Conservation (phyloP, 2,329 filamentous ascomycete species). For the Gaeumannomyces sp. region DNA sequence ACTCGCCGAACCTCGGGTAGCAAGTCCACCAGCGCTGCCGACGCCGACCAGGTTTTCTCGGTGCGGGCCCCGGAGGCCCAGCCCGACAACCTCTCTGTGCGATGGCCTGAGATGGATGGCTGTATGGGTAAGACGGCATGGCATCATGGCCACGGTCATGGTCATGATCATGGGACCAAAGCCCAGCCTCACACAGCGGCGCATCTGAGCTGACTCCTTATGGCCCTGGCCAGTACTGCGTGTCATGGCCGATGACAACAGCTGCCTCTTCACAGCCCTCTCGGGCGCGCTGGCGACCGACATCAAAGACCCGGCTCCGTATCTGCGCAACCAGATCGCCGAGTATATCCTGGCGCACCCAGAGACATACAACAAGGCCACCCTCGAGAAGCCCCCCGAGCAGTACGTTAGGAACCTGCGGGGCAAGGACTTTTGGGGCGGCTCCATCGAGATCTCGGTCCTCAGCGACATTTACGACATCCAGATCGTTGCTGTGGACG, state of each 20-base stretch:
- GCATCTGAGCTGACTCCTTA: neutral
- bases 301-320: conserved; percentile 33
- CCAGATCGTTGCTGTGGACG: conserved; percentile 80
- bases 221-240: conserved; percentile 54
- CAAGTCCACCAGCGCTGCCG: neutral
- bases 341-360: conserved; percentile 70
- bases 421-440: conserved; percentile 78
- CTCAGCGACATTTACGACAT: conserved; percentile 78
- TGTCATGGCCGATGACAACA: conserved; percentile 96
- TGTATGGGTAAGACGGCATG: conserved; percentile 1
- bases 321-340: conserved; percentile 72
- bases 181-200: no score
- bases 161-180: no score
- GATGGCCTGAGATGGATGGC: conserved; percentile 10
- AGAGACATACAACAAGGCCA: conserved; percentile 65
- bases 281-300: conserved; percentile 65
- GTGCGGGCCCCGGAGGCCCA: neutral
- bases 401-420: conserved; percentile 80
- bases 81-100: conserved; percentile 8
- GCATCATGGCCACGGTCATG: conserved; percentile 24
- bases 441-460: conserved; percentile 83
- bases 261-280: conserved; percentile 87
- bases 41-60: neutral
- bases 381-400: conserved; percentile 63
- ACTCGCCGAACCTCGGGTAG: neutral